Base-by-base conservation (phyloP, 2,329 filamentous ascomycete genomes). In the Purpureocillium takamizusanense region DNA sequence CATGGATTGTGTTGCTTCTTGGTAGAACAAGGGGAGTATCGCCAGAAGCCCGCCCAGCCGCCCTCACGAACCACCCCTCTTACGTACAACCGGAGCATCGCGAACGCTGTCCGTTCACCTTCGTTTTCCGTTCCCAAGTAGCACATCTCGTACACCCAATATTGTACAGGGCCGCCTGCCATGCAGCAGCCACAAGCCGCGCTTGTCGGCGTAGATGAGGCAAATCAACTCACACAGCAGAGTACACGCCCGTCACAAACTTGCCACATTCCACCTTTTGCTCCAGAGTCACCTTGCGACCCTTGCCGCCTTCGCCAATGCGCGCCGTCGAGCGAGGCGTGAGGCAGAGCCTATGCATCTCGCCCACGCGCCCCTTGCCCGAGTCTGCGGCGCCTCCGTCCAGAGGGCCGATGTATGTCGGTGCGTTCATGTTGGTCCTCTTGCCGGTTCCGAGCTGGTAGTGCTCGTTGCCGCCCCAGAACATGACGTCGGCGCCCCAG, bases 401-500 rank as follows among this genome's bases (percentile, higher is more conserved):
- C 31, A 90, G 60, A 12, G 86, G 83, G 25, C 78, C 76, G 38
- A 95, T 87, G 55, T 95, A 90, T 2, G 72, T 70, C 1, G 92
- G 92, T 11, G 73, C 70, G 37, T 77, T 76, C 9, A 84, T 55
- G 54, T 97, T 97, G 52, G 78, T 92, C 44, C 90, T 69, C 67
- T 84, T 94, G 21, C 92, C 89, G 1, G 84, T 95, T 11, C 92
- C 92, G 18, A 98, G 75, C 62, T 98, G 92, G 60, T 84, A 95
- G 56, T 82, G 77, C 64, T 97, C 89, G 53, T 97, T 98, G 38
- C 87, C 87, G 44, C 92, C 92, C 86, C 89, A 98, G 69, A 86
- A 94, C 2, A 97, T 59, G 23, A 89, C 81, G 56, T 97, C 92
- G 4, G 83, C 79, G 35, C 92, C 92, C 77, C 81, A 95, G 56